A percentile compares a stretch with the other conserved stretches of the same genome.
Conservation (phyloP, 1,139 yeast genomes). For the Geotrichum candidum region DNA sequence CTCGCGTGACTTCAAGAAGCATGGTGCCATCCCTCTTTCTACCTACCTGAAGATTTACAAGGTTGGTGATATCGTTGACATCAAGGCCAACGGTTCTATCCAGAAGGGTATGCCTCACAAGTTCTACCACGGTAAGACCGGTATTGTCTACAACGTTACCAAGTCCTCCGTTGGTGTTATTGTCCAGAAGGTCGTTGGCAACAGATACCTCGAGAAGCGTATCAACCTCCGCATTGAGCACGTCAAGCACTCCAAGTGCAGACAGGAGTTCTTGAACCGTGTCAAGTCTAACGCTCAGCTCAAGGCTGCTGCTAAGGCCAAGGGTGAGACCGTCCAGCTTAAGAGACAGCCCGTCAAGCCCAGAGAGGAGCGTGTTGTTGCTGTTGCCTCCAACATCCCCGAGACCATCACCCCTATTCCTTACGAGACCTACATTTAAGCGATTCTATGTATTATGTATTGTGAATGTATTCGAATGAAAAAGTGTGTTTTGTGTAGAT, state of each 20-base stretch:
- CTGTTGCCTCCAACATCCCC: slow-evolving; percentile 73
- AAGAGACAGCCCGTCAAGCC: slow-evolving; percentile 99
- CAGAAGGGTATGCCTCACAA: slow-evolving; percentile 99
- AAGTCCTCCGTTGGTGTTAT: slow-evolving; percentile 97
- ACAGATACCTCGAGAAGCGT: slow-evolving; percentile 99
- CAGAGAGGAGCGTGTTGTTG: slow-evolving; percentile 82
- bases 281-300: slow-evolving; percentile 93
- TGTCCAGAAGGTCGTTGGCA: slow-evolving; percentile 96
- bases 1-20: slow-evolving; percentile 99
- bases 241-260: slow-evolving; percentile 99
- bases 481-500: neutral
- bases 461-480: slow-evolving; percentile 4
- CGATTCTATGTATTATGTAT: slow-evolving; percentile 19
- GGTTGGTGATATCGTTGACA: slow-evolving; percentile 99
- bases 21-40: slow-evolving; percentile 90
- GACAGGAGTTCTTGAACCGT: slow-evolving; percentile 98
- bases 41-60: slow-evolving; percentile 96
- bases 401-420: slow-evolving; percentile 99
- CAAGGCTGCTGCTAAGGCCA: slow-evolving; percentile 90
- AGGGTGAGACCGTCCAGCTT: slow-evolving; percentile 84
- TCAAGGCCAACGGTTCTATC: slow-evolving; percentile 97
- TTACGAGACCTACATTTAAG: slow-evolving; percentile 97
- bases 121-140: slow-evolving; percentile 99
- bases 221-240: slow-evolving; percentile 98
- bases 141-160: slow-evolving; percentile 98